Percentiles rank a stretch among this genome's conserved stretches.
These are phyloP conservation scores for Cytospora chrysosperma DNA, from an alignment of 2,329 filamentous ascomycete species.

Conservation along the genomic window DNA sequence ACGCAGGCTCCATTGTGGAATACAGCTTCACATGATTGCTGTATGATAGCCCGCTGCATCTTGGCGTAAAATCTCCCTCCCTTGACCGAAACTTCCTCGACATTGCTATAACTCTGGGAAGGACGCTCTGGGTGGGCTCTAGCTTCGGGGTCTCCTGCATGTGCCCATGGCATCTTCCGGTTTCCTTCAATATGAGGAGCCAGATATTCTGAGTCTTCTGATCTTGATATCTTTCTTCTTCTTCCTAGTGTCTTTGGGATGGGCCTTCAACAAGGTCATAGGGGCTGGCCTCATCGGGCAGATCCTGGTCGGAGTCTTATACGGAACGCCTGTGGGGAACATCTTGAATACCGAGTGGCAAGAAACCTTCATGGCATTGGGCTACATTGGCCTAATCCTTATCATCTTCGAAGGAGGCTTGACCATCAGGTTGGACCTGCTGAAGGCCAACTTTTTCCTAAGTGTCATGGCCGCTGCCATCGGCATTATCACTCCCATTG, in stretches of 20 bases:
- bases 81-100: neutral
- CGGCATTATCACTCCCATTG: slow-evolving; percentile 47
- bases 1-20: neutral
- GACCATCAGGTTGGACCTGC: slow-evolving; percentile 44
- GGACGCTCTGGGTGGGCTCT: neutral
- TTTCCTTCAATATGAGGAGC: slow-evolving; percentile 42
- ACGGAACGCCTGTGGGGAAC: slow-evolving; percentile 44
- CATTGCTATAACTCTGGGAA: neutral
- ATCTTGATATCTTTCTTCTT: slow-evolving; percentile 46
- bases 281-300: slow-evolving; percentile 47
- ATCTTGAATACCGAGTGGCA: slow-evolving; percentile 44
- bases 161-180: slow-evolving; percentile 18
- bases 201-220: slow-evolving; percentile 39
- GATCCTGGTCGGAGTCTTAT: slow-evolving; percentile 47
- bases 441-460: slow-evolving; percentile 44
- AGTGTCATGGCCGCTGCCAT: slow-evolving; percentile 42
- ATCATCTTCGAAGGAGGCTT: slow-evolving; percentile 53
- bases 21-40: neutral
- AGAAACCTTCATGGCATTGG: slow-evolving; percentile 44
- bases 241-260: slow-evolving; percentile 42
- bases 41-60: neutral
- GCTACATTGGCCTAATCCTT: slow-evolving; percentile 48
- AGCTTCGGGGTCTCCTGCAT: neutral
- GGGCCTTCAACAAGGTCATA: slow-evolving; percentile 40
- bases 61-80: neutral